Percentiles rank a stretch among this genome's conserved stretches.
These are phyloP conservation scores for Tricholoma bakamatsutake DNA, from an alignment of 768 basidiomycete species.

Conservation along the genomic window DNA sequence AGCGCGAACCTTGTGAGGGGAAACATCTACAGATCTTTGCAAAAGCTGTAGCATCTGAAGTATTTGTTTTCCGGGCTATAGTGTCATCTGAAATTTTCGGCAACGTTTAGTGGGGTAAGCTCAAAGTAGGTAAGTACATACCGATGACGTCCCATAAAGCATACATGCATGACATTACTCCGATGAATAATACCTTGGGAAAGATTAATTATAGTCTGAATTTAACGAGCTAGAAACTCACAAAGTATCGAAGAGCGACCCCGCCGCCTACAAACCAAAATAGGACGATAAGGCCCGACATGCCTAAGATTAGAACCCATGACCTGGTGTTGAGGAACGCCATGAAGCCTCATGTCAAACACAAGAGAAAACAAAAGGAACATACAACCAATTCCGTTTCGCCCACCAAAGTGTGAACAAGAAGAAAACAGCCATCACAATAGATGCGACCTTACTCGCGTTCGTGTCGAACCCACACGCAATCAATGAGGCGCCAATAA, in stretches of 20 bases:
- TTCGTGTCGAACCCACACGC: constrained; percentile 86
- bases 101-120: neutral
- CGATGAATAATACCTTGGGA: constrained; percentile 71
- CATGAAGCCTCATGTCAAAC: neutral
- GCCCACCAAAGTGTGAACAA: constrained; percentile 89
- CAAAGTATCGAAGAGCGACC: constrained; percentile 71
- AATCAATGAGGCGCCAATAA: constrained; percentile 85
- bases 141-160: constrained; percentile 86
- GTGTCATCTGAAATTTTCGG: constrained; percentile 59
- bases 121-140: constrained; percentile 21
- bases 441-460: constrained; percentile 78
- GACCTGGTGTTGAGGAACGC: constrained; percentile 39
- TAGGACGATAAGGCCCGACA: constrained; percentile 71
- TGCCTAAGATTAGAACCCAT: constrained; percentile 72
- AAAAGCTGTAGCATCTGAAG: constrained; percentile 84
- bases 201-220: neutral
- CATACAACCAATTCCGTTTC: constrained; percentile 65
- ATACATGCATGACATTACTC: constrained; percentile 84
- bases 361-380: neutral
- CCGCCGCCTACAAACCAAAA: constrained; percentile 83
- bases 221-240: constrained; percentile 24
- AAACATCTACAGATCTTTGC: constrained; percentile 83
- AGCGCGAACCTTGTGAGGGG: constrained; percentile 60
- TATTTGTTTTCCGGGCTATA: constrained; percentile 75
- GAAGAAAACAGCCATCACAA: constrained; percentile 82